These are phyloP conservation scores for Galeopsis tetrahit DNA, from an alignment of 257 asterid genomes.

Conservation along the genomic window DNA sequence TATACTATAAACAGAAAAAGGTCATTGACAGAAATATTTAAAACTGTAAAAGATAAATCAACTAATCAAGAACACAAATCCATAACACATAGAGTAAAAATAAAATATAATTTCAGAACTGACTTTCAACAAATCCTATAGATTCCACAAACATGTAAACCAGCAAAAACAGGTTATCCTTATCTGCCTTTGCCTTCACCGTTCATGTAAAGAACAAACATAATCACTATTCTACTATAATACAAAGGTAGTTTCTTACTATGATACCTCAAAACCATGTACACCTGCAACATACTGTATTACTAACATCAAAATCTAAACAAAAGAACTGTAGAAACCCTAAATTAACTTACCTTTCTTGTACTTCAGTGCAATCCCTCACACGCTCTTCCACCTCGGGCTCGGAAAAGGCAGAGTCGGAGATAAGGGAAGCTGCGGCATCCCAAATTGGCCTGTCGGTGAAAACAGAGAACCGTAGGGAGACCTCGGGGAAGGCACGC, in stretches of 20 bases:
- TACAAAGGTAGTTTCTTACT: slow-evolving; percentile 39
- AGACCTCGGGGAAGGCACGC: slow-evolving; percentile 39
- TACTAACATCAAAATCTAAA: slow-evolving; percentile 37
- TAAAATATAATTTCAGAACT: not conserved
- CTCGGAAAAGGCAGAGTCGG: slow-evolving; percentile 77
- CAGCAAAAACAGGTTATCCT: slow-evolving; percentile 19
- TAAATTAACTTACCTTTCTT: slow-evolving; percentile 51
- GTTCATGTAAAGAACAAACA: slow-evolving; percentile 36
- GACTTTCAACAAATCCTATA: slow-evolving; percentile 9
- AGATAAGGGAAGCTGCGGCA: slow-evolving; percentile 76
- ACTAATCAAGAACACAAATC: not conserved
- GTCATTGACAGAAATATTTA: not conserved
- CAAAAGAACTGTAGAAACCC: slow-evolving; percentile 36
- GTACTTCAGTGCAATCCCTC: slow-evolving; percentile 34
- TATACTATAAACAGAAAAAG: not conserved
- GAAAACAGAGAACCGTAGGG: slow-evolving; percentile 47
- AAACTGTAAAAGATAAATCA: not conserved
- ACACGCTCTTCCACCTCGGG: slow-evolving; percentile 68
- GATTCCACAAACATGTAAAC: slow-evolving; percentile 32
- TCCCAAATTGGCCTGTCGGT: slow-evolving; percentile 75
- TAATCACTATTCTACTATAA: slow-evolving; percentile 38
- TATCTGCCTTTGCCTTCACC: slow-evolving; percentile 31
- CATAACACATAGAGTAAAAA: slow-evolving; percentile 14
- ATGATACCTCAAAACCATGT: slow-evolving; percentile 55
- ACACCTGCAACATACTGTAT: slow-evolving; percentile 50